A percentile compares a stretch with the other conserved stretches of the same genome.
Conservation (phyloP, 2,329 filamentous ascomycete species). For the Fusarium phyllophilum region DNA sequence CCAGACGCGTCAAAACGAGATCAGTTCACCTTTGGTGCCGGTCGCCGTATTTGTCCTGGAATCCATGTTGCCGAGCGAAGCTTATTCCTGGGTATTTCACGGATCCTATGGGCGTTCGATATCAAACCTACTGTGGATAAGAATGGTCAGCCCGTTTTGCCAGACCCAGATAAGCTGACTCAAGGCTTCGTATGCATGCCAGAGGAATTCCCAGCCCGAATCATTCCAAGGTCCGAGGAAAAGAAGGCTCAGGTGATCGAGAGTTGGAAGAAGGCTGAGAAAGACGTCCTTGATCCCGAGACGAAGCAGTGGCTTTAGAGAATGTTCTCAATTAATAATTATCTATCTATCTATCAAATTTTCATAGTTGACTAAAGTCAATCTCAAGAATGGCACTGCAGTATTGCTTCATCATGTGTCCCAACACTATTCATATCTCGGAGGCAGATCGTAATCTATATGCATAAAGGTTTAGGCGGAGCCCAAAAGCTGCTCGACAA, state of each 20-base stretch:
- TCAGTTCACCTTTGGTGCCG: conserved; percentile 30
- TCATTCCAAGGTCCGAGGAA: background rate
- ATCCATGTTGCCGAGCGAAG: conserved; percentile 30
- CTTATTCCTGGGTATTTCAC: conserved; percentile 25
- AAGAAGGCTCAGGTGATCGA: background rate
- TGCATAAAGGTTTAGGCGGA: background rate
- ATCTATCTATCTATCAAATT: background rate
- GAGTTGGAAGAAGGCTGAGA: background rate
- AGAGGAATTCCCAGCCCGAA: background rate
- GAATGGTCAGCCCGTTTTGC: background rate
- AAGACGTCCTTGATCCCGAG: background rate
- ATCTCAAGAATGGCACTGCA: background rate
- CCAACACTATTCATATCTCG: conserved; percentile 12
- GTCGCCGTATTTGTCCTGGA: conserved; percentile 29
- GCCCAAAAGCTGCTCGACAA: conserved; percentile 4
- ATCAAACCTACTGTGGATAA: background rate
- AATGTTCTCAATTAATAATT: background rate
- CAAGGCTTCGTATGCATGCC: conserved; percentile 16
- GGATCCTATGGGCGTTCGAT: conserved; percentile 20
- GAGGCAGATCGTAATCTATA: conserved; percentile 9
- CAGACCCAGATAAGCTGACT: conserved; percentile 5
- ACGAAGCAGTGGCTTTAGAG: conserved; percentile 11
- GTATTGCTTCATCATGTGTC: conserved; percentile 1
- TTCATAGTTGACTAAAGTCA: background rate
- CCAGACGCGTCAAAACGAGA: conserved; percentile 11